Conservation (phyloP, 148 eudicot genomes). For the Nepenthes gracilis region DNA sequence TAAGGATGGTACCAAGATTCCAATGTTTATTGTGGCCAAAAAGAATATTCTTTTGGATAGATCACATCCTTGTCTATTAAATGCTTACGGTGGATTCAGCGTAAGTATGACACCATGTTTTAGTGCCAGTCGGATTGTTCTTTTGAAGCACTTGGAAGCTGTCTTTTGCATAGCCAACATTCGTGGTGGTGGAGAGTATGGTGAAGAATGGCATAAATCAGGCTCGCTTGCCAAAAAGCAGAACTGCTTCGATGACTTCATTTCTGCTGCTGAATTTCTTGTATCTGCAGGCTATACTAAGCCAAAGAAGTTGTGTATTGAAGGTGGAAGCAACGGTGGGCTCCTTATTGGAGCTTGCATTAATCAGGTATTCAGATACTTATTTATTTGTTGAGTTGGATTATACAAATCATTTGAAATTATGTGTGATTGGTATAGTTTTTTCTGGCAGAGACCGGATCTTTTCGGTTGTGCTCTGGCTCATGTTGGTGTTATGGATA, state of each 20-base stretch:
- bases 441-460: constrained; percentile 73
- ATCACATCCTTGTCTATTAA: constrained; percentile 82
- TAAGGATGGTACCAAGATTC: constrained; percentile 70
- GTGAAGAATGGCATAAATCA: constrained; percentile 93
- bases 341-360: constrained; percentile 89
- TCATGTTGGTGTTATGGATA: constrained; percentile 98
- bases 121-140: constrained; percentile 42
- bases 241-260: constrained; percentile 81
- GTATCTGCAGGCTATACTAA: constrained; percentile 62
- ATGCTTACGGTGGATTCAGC: constrained; percentile 82
- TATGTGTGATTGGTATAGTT: background rate
- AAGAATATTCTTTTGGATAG: constrained; percentile 49
- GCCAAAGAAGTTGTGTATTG: constrained; percentile 77
- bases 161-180: constrained; percentile 76
- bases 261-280: constrained; percentile 75
- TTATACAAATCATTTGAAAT: background rate
- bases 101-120: constrained; percentile 69
- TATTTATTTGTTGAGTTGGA: background rate
- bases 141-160: constrained; percentile 56
- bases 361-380: constrained; percentile 52
- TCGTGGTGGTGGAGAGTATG: constrained; percentile 98
- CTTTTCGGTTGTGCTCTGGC: constrained; percentile 96
- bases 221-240: constrained; percentile 72
- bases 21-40: constrained; percentile 64
- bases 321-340: constrained; percentile 98